Base-by-base conservation (phyloP, 371 early-diverging fungal genomes). In the Encephalitozoon intestinalis region DNA sequence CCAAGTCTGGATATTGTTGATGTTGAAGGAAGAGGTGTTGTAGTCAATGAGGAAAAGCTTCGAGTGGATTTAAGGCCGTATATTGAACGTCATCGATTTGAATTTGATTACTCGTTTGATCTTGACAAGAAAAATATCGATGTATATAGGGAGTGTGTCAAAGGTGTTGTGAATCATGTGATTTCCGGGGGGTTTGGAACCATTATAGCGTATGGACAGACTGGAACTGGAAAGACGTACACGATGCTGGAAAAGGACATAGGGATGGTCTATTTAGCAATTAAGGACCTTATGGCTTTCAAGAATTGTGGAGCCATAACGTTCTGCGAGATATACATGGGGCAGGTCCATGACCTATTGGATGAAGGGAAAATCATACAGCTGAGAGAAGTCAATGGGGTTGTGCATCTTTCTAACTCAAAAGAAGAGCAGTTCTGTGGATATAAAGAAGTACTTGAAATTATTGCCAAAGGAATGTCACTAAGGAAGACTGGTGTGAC, bases 181-280 rank as follows among this genome's bases (percentile, higher is more conserved):
- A 92, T 96, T 74, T 80, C 85, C 23, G 96, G 95, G 1, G 96
- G 95, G 50, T 94, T 94, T 81, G 94, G 95, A 0, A 95, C 96
- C 6, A 92, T 96, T 81, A 94, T 98, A 87, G 96, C 96, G 64
- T 95, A 95, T 86, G 96, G 97, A 0, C 97, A 95, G 85, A 95
- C 97, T 9, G 95, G 95, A 73, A 90, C 91, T 63, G 99, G 99
- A 34, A 98, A 98, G 83, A 97, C 97, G 0, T 91, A 90, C 83
- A 98, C 99, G 0, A 96, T 97, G 97, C 85, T 95, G 18, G 71
- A 79, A 28, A 65, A 63, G 51, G 49, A 67, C n/a, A 28, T 23
- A 11, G 80, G 76, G 12, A 53, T 76, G 46, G 26, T 80, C 0
- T 70, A 67, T 28, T 18, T 31, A 18, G 46, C 84, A 12, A 72